A percentile compares a stretch with the other conserved stretches of the same genome.
Conservation (phyloP, 257 asterid species). For the Primulina eburnea region DNA sequence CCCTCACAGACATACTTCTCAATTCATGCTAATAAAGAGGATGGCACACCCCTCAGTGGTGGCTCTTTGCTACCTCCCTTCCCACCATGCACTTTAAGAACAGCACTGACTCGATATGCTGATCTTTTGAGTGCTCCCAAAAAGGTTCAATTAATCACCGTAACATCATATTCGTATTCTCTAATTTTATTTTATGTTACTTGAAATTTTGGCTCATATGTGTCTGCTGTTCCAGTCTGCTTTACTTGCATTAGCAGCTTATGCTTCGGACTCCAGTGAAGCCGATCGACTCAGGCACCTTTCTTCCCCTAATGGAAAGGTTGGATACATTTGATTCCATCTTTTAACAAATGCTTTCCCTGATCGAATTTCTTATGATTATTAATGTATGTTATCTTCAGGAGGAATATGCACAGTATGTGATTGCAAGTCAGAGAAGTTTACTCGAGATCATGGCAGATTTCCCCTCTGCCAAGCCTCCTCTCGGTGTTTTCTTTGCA, state of each 20-base stretch:
- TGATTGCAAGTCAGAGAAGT: constrained; percentile 79
- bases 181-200: neutral
- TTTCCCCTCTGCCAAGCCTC: constrained; percentile 89
- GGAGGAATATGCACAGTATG: constrained; percentile 89
- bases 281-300: constrained; percentile 81
- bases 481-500: constrained; percentile 98
- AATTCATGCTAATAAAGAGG: constrained; percentile 71
- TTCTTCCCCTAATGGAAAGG: constrained; percentile 98
- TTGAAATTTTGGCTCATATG: constrained; percentile 19
- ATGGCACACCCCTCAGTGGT: constrained; percentile 70
- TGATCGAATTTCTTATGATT: constrained; percentile 19
- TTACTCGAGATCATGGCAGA: constrained; percentile 91
- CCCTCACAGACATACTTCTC: constrained; percentile 87
- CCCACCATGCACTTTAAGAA: constrained; percentile 90
- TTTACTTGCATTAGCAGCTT: constrained; percentile 73
- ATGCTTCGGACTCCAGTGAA: constrained; percentile 75
- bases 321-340: constrained; percentile 28
- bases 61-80: constrained; percentile 73
- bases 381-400: constrained; percentile 29
- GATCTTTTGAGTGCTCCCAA: constrained; percentile 89
- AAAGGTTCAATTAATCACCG: constrained; percentile 47
- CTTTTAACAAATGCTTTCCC: neutral
- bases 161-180: neutral
- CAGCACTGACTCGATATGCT: constrained; percentile 81
- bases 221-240: constrained; percentile 52